Evolutionary conservation across 768 basidiomycete genomes (phyloP).

Genomic region (Amanita muscaria): DNA sequence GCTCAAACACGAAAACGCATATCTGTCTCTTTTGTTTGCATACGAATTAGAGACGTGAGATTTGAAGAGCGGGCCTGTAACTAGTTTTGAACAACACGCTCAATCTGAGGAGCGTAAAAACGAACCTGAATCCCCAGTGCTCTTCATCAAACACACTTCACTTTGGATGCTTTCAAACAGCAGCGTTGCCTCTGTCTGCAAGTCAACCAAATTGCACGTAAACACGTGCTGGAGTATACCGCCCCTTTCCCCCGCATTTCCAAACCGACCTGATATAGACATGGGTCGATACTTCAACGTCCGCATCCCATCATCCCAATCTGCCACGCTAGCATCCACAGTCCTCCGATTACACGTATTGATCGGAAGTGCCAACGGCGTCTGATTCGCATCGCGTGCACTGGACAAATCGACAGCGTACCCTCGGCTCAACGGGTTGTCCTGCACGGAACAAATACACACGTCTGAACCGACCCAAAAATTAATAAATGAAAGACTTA

Average conservation of each 20-base stretch:
- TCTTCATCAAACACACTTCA: constrained; percentile 6
- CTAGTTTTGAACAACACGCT: too few species aligned
- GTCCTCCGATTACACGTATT: not conserved
- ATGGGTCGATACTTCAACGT: constrained; percentile 5
- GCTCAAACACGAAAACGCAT: constrained; percentile 2
- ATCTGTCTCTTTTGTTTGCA: not conserved
- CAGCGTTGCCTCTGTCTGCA: constrained; percentile 4
- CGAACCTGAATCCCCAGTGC: constrained; percentile 5
- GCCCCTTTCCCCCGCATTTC: not conserved
- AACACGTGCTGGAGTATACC: constrained; percentile 7
- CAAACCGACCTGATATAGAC: not conserved
- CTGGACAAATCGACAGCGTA: constrained; percentile 1
- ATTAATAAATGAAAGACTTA: not conserved
- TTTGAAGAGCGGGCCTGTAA: not conserved
- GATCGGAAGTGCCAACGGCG: constrained; percentile 1
- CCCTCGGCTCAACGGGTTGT: not conserved
- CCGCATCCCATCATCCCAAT: constrained; percentile 10
- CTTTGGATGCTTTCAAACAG: constrained; percentile 4
- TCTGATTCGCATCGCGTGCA: constrained; percentile 3
- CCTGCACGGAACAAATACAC: not conserved
- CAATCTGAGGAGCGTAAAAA: too few species aligned
- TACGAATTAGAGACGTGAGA: not conserved
- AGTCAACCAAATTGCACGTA: constrained; percentile 4
- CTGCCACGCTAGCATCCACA: constrained; percentile 2
- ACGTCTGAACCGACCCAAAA: not conserved